Evolutionary conservation across 345 rosid species (phyloP).

Genomic region (Diplotaxis tenuifolia): DNA sequence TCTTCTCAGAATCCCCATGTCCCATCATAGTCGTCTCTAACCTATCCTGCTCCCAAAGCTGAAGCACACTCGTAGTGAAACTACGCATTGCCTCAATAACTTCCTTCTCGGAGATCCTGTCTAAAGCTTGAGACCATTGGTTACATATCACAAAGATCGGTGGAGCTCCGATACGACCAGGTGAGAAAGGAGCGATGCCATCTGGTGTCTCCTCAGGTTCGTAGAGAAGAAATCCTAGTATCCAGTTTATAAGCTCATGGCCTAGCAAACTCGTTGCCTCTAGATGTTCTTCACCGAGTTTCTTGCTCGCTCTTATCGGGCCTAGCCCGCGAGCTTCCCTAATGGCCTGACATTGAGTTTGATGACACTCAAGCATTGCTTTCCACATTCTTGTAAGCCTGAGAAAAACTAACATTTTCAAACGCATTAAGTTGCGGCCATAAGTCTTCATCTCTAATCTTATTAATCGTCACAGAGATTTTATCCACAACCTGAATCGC

Average conservation of each 20-base stretch:
- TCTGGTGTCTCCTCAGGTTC: slow-evolving; percentile 93
- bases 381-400: slow-evolving; percentile 96
- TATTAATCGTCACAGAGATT: slow-evolving; percentile 74
- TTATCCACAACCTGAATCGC: slow-evolving; percentile 90
- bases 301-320: slow-evolving; percentile 58
- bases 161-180: slow-evolving; percentile 95
- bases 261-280: slow-evolving; percentile 69
- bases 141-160: slow-evolving; percentile 87
- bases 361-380: slow-evolving; percentile 88
- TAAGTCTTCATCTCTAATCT: slow-evolving; percentile 91
- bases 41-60: slow-evolving; percentile 80
- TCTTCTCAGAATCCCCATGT: no score
- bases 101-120: slow-evolving; percentile 79
- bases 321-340: slow-evolving; percentile 69
- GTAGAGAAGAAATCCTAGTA: slow-evolving; percentile 61
- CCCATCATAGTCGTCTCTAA: slow-evolving; percentile 50
- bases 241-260: slow-evolving; percentile 78
- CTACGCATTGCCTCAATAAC: slow-evolving; percentile 69
- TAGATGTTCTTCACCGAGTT: slow-evolving; percentile 62
- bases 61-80: slow-evolving; percentile 62
- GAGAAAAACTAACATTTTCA: slow-evolving; percentile 14
- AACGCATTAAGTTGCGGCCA: slow-evolving; percentile 75
- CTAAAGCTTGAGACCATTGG: slow-evolving; percentile 90
- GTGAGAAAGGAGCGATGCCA: slow-evolving; percentile 90
- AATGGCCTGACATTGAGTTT: slow-evolving; percentile 64